Evolutionary conservation across 2,329 filamentous ascomycete species (phyloP).

Genomic region (Ceratocystis diversiconidia): DNA sequence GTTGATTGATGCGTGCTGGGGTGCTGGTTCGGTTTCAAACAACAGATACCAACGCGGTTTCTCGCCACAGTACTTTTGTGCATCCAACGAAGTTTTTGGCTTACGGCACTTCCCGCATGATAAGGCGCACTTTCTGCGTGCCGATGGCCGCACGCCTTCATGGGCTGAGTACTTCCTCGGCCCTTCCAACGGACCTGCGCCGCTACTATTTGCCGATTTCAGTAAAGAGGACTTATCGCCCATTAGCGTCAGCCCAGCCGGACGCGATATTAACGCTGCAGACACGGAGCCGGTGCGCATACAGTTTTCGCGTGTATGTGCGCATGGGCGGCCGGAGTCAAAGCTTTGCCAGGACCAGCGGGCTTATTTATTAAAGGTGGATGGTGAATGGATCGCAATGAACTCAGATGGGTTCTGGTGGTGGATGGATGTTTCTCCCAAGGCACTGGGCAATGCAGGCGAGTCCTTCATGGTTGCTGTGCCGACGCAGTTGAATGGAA

Average conservation of each 20-base stretch:
- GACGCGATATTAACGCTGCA: conserved; percentile 42
- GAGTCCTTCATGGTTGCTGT: conserved; percentile 52
- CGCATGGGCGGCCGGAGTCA: conserved; percentile 34
- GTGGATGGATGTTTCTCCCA: conserved; percentile 60
- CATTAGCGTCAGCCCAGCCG: conserved; percentile 43
- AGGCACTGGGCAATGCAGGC: conserved; percentile 52
- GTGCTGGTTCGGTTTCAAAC: conserved; percentile 55
- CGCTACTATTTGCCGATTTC: conserved; percentile 33
- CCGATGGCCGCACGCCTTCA: conserved; percentile 49
- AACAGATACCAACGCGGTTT: conserved; percentile 54
- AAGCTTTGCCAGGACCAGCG: not conserved
- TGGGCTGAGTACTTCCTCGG: conserved; percentile 78
- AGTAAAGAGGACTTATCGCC: conserved; percentile 38
- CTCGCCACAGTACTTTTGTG: conserved; percentile 45
- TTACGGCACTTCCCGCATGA: conserved; percentile 64
- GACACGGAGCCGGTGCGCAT: conserved; percentile 52
- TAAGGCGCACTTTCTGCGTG: conserved; percentile 54
- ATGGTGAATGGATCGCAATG: conserved; percentile 40
- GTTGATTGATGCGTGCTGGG: conserved; percentile 85
- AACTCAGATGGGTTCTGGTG: conserved; percentile 67
- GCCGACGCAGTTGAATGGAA: conserved; percentile 37
- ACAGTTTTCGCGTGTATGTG: conserved; percentile 64
- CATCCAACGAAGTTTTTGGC: conserved; percentile 66
- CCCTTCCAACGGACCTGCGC: conserved; percentile 35
- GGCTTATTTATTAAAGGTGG: conserved; percentile 5